A percentile compares a stretch with the other conserved stretches of the same genome.
These are phyloP conservation scores for Fusarium heterosporum DNA, from an alignment of 2,329 filamentous ascomycete species.

Conservation along the genomic window DNA sequence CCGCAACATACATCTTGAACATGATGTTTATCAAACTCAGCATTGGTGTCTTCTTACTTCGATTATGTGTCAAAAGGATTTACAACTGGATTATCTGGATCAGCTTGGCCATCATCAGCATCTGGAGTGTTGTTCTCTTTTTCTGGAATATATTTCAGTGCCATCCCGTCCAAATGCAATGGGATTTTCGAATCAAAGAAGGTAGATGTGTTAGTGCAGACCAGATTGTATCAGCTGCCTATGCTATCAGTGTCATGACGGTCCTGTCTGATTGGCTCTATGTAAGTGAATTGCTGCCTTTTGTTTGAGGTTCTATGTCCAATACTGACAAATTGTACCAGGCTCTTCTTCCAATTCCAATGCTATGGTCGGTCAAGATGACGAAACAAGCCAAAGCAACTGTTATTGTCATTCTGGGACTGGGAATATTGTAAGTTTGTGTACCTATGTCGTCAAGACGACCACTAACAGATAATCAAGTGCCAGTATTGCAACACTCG, in stretches of 20 bases:
- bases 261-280: constrained; percentile 67
- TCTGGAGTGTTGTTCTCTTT: constrained; percentile 62
- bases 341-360: constrained; percentile 64
- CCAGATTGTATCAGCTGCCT: constrained; percentile 61
- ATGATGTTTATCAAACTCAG: constrained; percentile 70
- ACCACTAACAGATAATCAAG: constrained; percentile 47
- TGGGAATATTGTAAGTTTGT: constrained; percentile 62
- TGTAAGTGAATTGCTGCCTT: constrained; percentile 46
- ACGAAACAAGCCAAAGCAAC: constrained; percentile 63
- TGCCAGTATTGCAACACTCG: constrained; percentile 66
- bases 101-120: constrained; percentile 59
- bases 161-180: constrained; percentile 62
- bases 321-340: constrained; percentile 37
- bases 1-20: constrained; percentile 62
- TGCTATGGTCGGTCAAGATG: constrained; percentile 68
- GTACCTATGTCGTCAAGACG: background rate
- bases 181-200: constrained; percentile 62
- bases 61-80: constrained; percentile 58
- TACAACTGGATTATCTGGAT: constrained; percentile 62
- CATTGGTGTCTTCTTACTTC: constrained; percentile 64
- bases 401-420: constrained; percentile 61
- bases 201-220: constrained; percentile 58
- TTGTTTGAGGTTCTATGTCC: background rate
- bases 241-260: constrained; percentile 64
- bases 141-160: constrained; percentile 67